Conservation (phyloP, 257 asterid species). For the Datura wrightii region DNA sequence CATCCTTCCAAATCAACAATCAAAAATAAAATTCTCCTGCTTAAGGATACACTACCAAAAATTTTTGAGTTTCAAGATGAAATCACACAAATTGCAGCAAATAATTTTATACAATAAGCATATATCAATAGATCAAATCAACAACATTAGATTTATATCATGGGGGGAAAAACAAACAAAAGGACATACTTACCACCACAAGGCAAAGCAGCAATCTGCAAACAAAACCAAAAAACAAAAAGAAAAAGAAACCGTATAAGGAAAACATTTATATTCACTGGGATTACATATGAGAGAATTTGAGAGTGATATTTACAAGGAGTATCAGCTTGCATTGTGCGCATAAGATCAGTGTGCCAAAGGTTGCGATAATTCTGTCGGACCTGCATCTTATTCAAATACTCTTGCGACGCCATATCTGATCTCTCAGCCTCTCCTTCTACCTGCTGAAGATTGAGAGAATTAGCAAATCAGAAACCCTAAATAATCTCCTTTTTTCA, state of each 20-base stretch:
- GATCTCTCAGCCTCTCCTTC: neutral
- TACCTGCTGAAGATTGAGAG: neutral
- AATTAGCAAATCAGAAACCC: conserved; percentile 2
- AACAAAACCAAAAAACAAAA: conserved; percentile 11
- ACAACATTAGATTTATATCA: neutral
- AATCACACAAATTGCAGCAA: neutral
- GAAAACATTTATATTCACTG: conserved; percentile 14
- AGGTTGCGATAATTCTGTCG: conserved; percentile 88
- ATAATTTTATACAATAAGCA: neutral
- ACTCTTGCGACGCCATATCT: conserved; percentile 72
- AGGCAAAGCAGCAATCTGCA: conserved; percentile 93
- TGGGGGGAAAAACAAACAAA: too few relatives aligned
- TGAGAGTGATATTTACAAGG: conserved; percentile 80
- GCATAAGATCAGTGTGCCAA: conserved; percentile 98
- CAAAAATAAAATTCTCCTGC: neutral
- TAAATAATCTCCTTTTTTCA: neutral
- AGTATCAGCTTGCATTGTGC: conserved; percentile 74
- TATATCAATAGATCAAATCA: conserved; percentile 34
- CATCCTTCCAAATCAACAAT: too few relatives aligned
- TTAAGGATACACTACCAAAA: neutral
- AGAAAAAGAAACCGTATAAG: conserved; percentile 23
- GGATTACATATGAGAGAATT: neutral
- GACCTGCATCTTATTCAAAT: conserved; percentile 83
- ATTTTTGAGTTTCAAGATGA: neutral
- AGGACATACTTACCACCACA: conserved; percentile 99